Base-by-base conservation (phyloP, 2,329 filamentous ascomycete species). In the Chrysoporthe austroafricana region DNA sequence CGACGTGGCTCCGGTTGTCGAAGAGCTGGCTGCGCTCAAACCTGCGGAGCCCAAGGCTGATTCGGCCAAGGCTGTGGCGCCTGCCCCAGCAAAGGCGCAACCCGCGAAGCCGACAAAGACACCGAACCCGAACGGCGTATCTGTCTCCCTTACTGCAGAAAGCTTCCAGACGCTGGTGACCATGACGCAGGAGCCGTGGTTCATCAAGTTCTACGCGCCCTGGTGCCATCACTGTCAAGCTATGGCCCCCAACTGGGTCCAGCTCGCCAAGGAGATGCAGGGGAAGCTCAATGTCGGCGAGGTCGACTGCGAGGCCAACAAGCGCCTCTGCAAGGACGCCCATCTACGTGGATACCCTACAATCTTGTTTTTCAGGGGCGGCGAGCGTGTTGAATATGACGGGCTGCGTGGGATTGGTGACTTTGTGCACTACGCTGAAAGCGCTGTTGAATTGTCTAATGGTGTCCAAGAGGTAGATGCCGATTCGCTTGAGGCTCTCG, bases 151-250 rank as follows among this genome's bases (percentile, higher is more conserved):
- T 63, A 94, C 89, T 2, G 90, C 92, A 0, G 94, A 97, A 76
- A 92, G 84, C 71, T 99, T 99, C 82, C 91, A 96, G 77, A 89
- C 87, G 67, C 83, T 91, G 48, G 94, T 99, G 59, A 97, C 93
- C 3, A 91, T 90, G 77, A 94, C 93, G 0, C 88, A 92, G 71
- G 94, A 98, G 71, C 91, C 94, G 6, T 99, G 96, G 96, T 97
- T 99, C 76, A 89, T 99, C 84, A 99, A 99, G 79, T 98, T 99
- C 78, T 98, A 97, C 77, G 94, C 93, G 21, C 96, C 96, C 6
- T 98, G 95, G 96, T 99, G 96, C 78, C 89, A 90, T 73, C 96
- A 99, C 80, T 99, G 96, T 79, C 92, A 97, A 80, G 92, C 92
- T 48, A 89, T 99, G 85, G 93, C 91, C 46, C 92, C 96, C 2